Evolutionary conservation across 257 asterid genomes (phyloP).

Genomic region (Leptodermis oblonga): DNA sequence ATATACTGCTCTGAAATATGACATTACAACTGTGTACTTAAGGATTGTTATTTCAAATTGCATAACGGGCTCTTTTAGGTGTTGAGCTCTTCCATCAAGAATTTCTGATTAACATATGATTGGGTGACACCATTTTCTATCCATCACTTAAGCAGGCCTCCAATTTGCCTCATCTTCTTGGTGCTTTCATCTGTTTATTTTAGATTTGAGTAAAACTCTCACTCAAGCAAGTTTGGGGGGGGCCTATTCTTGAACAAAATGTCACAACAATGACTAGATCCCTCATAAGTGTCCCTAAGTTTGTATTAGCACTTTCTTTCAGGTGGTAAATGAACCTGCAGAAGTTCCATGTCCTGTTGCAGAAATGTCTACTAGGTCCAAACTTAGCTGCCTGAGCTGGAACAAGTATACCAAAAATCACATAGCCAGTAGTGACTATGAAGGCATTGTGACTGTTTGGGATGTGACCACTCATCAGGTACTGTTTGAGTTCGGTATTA

Average conservation of each 20-base stretch:
- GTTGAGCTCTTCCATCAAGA: not conserved
- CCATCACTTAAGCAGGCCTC: not conserved
- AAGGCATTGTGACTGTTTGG: slow-evolving; percentile 91
- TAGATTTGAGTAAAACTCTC: not conserved
- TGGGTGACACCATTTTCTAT: not conserved
- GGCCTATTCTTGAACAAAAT: not conserved
- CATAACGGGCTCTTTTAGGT: not conserved
- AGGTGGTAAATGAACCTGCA: slow-evolving; percentile 78
- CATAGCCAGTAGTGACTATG: slow-evolving; percentile 90
- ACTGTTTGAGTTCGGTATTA: slow-evolving; percentile 18
- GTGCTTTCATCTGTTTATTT: not conserved
- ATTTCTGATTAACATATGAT: not conserved
- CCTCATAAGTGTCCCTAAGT: not conserved
- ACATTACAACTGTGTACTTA: not conserved
- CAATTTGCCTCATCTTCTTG: not conserved
- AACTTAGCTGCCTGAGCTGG: slow-evolving; percentile 92
- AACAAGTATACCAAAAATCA: slow-evolving; percentile 65
- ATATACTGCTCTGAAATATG: not conserved
- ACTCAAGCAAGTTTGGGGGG: not conserved
- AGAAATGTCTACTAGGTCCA: slow-evolving; percentile 77
- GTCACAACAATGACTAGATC: not conserved
- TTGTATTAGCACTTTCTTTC: slow-evolving; percentile 26
- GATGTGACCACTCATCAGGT: slow-evolving; percentile 89
- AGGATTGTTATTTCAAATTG: not conserved
- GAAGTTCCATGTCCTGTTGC: slow-evolving; percentile 70